These are phyloP conservation scores for Solanum virginianum DNA, from an alignment of 257 asterid genomes.

Conservation along the genomic window DNA sequence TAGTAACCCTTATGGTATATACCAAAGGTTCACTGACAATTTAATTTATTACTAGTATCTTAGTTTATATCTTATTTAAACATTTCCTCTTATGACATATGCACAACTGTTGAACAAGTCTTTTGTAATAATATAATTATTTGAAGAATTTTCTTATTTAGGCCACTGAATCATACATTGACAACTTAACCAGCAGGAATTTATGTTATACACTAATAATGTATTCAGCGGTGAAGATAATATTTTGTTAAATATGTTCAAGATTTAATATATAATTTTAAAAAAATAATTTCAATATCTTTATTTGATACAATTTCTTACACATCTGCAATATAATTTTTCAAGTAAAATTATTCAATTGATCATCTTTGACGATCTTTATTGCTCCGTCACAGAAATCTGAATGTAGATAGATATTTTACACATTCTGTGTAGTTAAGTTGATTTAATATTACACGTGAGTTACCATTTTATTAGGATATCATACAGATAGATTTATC, in stretches of 20 bases:
- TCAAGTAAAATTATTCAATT: no score
- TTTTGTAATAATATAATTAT: not conserved
- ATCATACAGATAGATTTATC: no score
- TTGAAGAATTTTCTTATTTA: not conserved
- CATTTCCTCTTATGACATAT: not conserved
- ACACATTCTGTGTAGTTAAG: not conserved
- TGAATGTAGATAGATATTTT: not conserved
- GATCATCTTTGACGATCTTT: no score
- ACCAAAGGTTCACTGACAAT: conserved; percentile 8
- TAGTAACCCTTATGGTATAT: conserved; percentile 4
- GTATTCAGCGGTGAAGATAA: not conserved
- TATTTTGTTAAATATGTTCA: accelerated
- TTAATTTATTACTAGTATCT: not conserved
- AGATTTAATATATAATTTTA: not conserved
- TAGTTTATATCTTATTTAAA: not conserved
- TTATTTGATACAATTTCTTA: no score
- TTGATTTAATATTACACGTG: not conserved
- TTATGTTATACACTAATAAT: not conserved
- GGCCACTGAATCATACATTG: not conserved
- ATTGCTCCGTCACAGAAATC: no score
- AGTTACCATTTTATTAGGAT: not conserved
- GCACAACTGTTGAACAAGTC: not conserved
- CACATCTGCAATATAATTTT: no score
- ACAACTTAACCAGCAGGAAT: not conserved
- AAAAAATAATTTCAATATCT: no score